Conservation (phyloP, 306 rosid genomes). For the Acacia acuminata region DNA sequence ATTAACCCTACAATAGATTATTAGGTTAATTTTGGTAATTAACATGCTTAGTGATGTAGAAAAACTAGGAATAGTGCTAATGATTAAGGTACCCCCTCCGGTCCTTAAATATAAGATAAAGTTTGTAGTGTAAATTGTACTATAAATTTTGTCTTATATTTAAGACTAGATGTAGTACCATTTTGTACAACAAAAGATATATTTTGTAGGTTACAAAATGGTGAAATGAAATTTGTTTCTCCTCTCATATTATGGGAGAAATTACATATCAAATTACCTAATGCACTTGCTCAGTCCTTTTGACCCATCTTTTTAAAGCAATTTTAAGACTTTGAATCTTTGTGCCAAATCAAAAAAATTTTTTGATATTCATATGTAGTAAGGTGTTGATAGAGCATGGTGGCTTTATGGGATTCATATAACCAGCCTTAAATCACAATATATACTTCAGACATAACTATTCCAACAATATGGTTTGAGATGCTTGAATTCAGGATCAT, state of each 20-base stretch:
- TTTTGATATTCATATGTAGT: no score
- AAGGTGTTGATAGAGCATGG: no score
- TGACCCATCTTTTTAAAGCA: background rate
- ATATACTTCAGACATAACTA: no score
- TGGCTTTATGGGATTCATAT: no score
- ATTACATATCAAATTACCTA: background rate
- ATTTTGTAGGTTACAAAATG: conserved; percentile 21
- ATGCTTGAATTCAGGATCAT: background rate
- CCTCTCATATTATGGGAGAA: conserved; percentile 11
- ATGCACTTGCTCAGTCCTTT: background rate
- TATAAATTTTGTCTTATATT: no score
- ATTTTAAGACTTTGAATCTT: background rate
- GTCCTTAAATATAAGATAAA: no score
- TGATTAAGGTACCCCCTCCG: background rate
- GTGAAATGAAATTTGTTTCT: conserved; percentile 20
- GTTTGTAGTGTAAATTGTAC: no score
- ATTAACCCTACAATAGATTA: conserved; percentile 5
- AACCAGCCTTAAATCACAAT: no score
- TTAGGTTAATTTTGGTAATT: conserved; percentile 16
- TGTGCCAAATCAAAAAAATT: background rate
- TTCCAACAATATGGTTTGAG: no score
- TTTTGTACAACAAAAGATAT: background rate
- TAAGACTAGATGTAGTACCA: no score
- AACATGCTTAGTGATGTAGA: conserved; percentile 13
- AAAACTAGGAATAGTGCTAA: conserved; percentile 25